Evolutionary conservation across 805 yeast species (phyloP).

Genomic region (Pichia heedii): DNA sequence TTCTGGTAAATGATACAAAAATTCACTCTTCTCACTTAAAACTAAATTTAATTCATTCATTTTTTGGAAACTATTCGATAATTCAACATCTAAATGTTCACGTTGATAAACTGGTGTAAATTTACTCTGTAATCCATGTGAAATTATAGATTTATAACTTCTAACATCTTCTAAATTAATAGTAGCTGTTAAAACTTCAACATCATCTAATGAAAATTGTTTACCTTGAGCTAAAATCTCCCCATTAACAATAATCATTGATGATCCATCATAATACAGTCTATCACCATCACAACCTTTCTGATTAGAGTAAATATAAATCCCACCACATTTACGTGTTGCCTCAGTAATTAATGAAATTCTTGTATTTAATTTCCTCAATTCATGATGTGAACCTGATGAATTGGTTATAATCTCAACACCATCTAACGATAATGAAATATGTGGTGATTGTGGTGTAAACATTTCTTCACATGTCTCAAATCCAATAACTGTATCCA

Average conservation of each 20-base stretch:
- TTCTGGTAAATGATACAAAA: slow-evolving; percentile 72
- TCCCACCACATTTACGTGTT: slow-evolving; percentile 93
- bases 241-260: slow-evolving; percentile 89
- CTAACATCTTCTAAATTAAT: slow-evolving; percentile 89
- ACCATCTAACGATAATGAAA: slow-evolving; percentile 86
- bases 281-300: slow-evolving; percentile 98
- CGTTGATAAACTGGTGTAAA: slow-evolving; percentile 38
- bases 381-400: slow-evolving; percentile 95
- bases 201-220: slow-evolving; percentile 84
- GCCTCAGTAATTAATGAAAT: slow-evolving; percentile 83
- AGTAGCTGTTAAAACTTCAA: slow-evolving; percentile 93
- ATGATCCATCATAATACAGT: slow-evolving; percentile 94
- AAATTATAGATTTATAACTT: slow-evolving; percentile 61
- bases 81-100: slow-evolving; percentile 52
- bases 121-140: slow-evolving; percentile 67
- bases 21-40: slow-evolving; percentile 46
- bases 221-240: slow-evolving; percentile 85
- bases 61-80: too few relatives aligned
- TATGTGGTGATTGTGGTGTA: slow-evolving; percentile 94
- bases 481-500: slow-evolving; percentile 88
- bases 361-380: slow-evolving; percentile 80
- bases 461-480: slow-evolving; percentile 98
- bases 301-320: slow-evolving; percentile 89
- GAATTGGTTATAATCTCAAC: slow-evolving; percentile 96
- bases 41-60: too few relatives aligned